Evolutionary conservation across 495 filamentous ascomycete genomes (phyloP), one percentile per base, ranked within the genome.

Genomic region (Chaetomium tenue): DNA sequence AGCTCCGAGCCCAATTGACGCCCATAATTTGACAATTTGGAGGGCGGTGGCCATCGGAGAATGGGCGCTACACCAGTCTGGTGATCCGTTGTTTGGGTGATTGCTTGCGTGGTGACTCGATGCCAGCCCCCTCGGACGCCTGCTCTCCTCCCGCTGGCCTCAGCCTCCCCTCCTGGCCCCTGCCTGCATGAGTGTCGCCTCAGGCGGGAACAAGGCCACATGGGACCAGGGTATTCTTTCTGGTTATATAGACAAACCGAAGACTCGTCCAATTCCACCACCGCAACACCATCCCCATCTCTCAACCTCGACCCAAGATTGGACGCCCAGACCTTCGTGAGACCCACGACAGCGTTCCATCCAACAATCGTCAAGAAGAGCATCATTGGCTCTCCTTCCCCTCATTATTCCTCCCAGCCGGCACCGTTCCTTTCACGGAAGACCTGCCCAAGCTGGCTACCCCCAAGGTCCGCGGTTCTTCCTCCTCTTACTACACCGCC

Each of bases 1-100:
- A n/a, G 33, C 51, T 56, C 60, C 26, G 60, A 72, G 70, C 70
- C 70, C 70, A 70, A 72, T 69, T 58, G 67, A 58, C 67, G 42
- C 67, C 57, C 67, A 59, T 44, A 55, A 63, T 65, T 55, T 64
- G 58, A 61, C 64, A 63, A 58, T 64, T 56, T 63, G 70, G 63
- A 7, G 22, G 37, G 15, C 20, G 40, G 40, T 46, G 37, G 33
- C 11, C 39, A 9, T 47, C 50, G 18, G 51, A 47, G 22, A 28
- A 53, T 63, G 48, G 48, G 50, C 60, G 58, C 53, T 11, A 44
- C 63, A 39, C 22, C 54, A 44, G 58, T 51, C 46, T 39, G 58
- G 46, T 51, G 46, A 52, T 58, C 55, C 44, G 55, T 64, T 58
- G 61, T 58, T 64, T 55, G 13, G 26, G 22, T 59, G 61, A 40